Percentiles rank a stretch among this genome's conserved stretches.
Evolutionary conservation across 495 filamentous ascomycete species (phyloP).

Genomic region (Penicillium coprophilum): DNA sequence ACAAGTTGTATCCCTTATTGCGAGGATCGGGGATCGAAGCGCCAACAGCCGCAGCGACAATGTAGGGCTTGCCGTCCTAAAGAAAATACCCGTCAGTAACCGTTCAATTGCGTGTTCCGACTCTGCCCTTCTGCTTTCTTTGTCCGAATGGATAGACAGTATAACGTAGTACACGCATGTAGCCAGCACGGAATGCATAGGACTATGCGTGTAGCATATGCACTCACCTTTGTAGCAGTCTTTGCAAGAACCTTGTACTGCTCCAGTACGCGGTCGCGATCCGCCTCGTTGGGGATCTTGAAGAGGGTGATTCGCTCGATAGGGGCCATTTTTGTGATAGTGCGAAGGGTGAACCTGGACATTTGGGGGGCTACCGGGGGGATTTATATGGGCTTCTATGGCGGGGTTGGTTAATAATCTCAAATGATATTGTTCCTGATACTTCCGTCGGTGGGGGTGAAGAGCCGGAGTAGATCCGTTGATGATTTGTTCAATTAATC

Average conservation of each 20-base stretch:
- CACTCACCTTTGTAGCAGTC: slow-evolving; percentile 50
- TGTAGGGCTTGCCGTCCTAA: slow-evolving; percentile 70
- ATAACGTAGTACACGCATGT: not conserved
- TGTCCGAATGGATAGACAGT: not conserved
- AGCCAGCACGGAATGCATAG: not conserved
- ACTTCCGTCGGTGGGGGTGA: slow-evolving; percentile 8
- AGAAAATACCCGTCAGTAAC: slow-evolving; percentile 8
- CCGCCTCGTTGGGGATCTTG: slow-evolving; percentile 54
- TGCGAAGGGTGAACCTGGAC: not conserved
- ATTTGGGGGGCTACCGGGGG: not conserved
- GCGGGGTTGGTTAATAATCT: not conserved
- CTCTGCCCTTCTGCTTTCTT: too few species aligned
- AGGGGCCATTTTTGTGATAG: slow-evolving; percentile 36
- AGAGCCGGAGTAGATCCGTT: too few species aligned
- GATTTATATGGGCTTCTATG: slow-evolving; percentile 5
- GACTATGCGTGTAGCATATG: too few species aligned
- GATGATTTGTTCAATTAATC: not conserved
- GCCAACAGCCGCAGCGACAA: slow-evolving; percentile 49
- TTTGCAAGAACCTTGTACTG: slow-evolving; percentile 52
- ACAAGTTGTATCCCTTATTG: slow-evolving; percentile 63
- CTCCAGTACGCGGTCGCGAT: slow-evolving; percentile 44
- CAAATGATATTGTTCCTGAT: not conserved
- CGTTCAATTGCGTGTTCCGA: slow-evolving; percentile 2
- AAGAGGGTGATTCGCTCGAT: slow-evolving; percentile 60
- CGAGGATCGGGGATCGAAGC: slow-evolving; percentile 51